phyloP scores from a whole-genome alignment of 202 grass and related monocot genomes.

The Digitaria exilis region DNA sequence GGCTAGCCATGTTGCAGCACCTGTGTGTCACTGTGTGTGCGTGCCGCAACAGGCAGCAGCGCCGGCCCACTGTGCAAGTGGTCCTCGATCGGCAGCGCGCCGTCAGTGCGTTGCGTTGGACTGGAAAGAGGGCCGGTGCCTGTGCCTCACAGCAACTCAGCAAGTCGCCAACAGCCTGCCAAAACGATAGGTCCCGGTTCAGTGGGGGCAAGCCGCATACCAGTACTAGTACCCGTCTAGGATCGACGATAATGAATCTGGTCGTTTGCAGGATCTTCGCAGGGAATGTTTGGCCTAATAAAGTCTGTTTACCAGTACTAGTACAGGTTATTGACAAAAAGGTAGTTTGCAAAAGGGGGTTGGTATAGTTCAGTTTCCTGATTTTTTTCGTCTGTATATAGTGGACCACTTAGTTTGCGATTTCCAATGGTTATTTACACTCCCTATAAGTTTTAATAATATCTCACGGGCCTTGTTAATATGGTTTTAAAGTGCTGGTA shows the following conservation, averaged over 20 bases:
- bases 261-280: not conserved
- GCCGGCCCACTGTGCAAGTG: conserved; percentile 29
- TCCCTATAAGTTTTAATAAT: too few species aligned
- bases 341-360: not conserved
- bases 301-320: conserved; percentile 17
- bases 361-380: not conserved
- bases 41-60: too few species aligned
- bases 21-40: too few species aligned
- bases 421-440: too few species aligned
- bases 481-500: too few species aligned
- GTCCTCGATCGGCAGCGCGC: not conserved
- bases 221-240: not conserved
- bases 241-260: not conserved
- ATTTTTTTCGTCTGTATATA: not conserved
- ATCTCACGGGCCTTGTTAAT: too few species aligned
- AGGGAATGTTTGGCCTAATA: conserved; percentile 36
- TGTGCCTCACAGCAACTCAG: too few species aligned
- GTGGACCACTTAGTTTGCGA: too few species aligned
- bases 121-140: too few species aligned
- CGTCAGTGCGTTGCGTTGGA: not conserved
- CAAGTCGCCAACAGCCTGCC: not conserved
- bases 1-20: not conserved
- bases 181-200: not conserved
- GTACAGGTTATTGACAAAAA: too few species aligned
- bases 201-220: not conserved